Conservation (phyloP, 2,329 filamentous ascomycete species). For the Fusarium verticillioides region DNA sequence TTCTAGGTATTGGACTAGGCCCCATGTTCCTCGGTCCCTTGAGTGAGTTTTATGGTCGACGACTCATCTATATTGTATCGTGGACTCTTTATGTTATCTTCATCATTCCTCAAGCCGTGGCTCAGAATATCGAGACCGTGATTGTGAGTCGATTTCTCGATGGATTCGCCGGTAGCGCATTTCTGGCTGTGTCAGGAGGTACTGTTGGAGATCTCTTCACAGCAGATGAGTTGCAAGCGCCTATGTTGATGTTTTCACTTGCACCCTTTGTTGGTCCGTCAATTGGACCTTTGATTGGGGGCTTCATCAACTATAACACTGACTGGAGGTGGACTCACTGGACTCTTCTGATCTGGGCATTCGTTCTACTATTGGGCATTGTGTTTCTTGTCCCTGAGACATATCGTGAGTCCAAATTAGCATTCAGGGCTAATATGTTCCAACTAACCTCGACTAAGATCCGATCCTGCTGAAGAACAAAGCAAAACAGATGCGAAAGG, state of each 20-base stretch:
- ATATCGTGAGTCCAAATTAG: constrained; percentile 65
- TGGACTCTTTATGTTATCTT: constrained; percentile 82
- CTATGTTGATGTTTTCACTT: constrained; percentile 84
- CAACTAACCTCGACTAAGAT: constrained; percentile 51
- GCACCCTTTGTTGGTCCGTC: constrained; percentile 72
- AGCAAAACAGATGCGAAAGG: constrained; percentile 73
- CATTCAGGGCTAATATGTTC: not conserved
- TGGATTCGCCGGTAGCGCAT: constrained; percentile 76
- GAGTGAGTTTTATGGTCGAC: constrained; percentile 83
- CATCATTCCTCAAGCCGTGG: constrained; percentile 83
- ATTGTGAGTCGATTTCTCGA: constrained; percentile 81
- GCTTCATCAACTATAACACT: constrained; percentile 82
- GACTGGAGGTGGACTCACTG: constrained; percentile 89
- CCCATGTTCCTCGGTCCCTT: constrained; percentile 72
- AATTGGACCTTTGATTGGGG: constrained; percentile 72
- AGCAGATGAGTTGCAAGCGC: constrained; percentile 74
- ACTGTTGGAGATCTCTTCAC: constrained; percentile 85
- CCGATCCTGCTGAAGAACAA: constrained; percentile 79
- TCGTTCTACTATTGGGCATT: constrained; percentile 71
- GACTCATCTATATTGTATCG: constrained; percentile 81
- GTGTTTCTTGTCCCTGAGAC: constrained; percentile 85
- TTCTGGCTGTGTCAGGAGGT: constrained; percentile 80
- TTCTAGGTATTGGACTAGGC: constrained; percentile 76
- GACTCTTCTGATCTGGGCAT: constrained; percentile 83
- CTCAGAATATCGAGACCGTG: constrained; percentile 84